These are phyloP conservation scores for Xylariaceae sp. DNA, from an alignment of 2,329 filamentous ascomycete genomes.

Conservation along the genomic window DNA sequence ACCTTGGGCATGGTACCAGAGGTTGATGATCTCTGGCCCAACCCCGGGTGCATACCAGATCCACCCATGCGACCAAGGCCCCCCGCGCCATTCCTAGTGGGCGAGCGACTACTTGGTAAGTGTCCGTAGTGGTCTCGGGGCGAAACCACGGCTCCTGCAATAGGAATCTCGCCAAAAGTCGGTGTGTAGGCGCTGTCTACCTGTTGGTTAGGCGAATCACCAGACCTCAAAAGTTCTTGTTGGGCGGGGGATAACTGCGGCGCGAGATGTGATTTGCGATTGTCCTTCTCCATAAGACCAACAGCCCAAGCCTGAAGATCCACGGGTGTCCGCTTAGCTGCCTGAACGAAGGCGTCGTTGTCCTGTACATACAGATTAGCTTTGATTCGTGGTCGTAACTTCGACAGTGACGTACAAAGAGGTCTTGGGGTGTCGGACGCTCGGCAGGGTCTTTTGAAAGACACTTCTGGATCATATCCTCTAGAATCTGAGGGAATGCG, in stretches of 20 bases:
- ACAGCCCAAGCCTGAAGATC: constrained; percentile 91
- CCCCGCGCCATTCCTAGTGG: constrained; percentile 45
- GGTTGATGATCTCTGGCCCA: constrained; percentile 48
- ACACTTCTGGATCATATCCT: constrained; percentile 97
- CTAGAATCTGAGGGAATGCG: constrained; percentile 88
- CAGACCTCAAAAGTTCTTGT: constrained; percentile 65
- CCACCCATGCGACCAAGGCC: constrained; percentile 44
- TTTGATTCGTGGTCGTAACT: constrained; percentile 18
- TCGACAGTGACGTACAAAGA: constrained; percentile 63
- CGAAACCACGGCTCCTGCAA: constrained; percentile 53
- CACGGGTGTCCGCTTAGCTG: constrained; percentile 92
- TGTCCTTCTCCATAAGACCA: constrained; percentile 88
- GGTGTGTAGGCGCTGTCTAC: constrained; percentile 51
- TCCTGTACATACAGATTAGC: constrained; percentile 52
- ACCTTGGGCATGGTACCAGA: constrained; percentile 50
- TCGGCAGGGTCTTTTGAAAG: constrained; percentile 83
- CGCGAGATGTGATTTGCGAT: constrained; percentile 88
- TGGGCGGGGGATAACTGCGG: constrained; percentile 75
- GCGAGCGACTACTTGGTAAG: constrained; percentile 45
- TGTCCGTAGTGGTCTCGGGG: constrained; percentile 45
- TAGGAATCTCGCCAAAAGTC: constrained; percentile 67
- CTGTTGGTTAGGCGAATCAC: constrained; percentile 53
- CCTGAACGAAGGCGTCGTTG: constrained; percentile 88
- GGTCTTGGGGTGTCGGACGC: constrained; percentile 85
- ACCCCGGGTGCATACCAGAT: constrained; percentile 45